Base-by-base conservation (phyloP, 805 yeast genomes). In the Lipomyces oligophaga region DNA sequence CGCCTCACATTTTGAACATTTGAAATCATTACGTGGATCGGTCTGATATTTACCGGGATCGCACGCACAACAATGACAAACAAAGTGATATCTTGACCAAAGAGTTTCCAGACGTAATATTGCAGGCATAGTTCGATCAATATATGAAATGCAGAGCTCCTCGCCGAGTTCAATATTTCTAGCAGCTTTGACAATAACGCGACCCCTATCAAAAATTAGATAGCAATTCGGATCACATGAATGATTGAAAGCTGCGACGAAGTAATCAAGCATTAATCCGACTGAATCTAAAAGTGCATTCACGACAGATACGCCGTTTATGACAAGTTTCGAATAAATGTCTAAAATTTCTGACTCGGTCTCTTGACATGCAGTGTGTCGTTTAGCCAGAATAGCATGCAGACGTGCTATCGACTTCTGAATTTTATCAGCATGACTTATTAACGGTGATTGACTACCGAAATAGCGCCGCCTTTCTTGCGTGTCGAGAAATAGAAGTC, bases 201-300 rank as follows among this genome's bases (percentile, higher is more conserved):
- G 25, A 11, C 37, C 41, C n/a, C 24, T 18, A 4, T 48, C 42
- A 36, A 43, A 43, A 10, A 47, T 30, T 25, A 37, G 34, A 25
- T 24, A 33, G 20, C 41, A 41, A 24, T 54, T 54, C 21, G 58
- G 58, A 16, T 43, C 41, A 39, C 58, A 54, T 15, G 58, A 54
- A 25, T 54, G 58, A 34, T 54, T 54, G 47, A 54, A 20, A 26
- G 44, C 40, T 3, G 52, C 25, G 26, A 57, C 28, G 7, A 41
- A 10, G 3, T 44, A 37, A 33, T 57, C 58, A 27, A 54, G 36
- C 44, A 41, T 45, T 10, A 33, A 13, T 2, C 54, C 54, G 18
- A 41, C 42, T 2, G 38, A 19, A 21, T 47, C 52, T 19, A 43
- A 47, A 7, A 20, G n/a, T 2, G 45, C 38, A 20, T 5, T 33